Evolutionary conservation across 768 basidiomycete species (phyloP).

Genomic region (Amyloporia xantha): DNA sequence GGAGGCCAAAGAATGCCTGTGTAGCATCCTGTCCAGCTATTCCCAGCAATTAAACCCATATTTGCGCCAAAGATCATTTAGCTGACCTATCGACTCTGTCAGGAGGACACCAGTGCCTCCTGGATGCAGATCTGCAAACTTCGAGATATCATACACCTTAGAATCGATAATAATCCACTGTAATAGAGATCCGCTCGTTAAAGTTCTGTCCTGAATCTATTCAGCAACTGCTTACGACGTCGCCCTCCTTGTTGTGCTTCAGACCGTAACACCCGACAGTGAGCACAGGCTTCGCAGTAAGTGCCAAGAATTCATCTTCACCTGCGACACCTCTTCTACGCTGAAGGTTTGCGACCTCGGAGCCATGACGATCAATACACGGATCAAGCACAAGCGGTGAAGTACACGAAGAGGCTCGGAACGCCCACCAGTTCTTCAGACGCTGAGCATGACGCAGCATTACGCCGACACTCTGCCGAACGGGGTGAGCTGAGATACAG

Average conservation of each 20-base stretch:
- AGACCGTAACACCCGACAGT: not conserved
- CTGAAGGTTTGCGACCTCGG: not conserved
- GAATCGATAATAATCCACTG: conserved; percentile 82
- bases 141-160: conserved; percentile 75
- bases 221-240: conserved; percentile 49
- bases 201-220: not conserved
- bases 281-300: not conserved
- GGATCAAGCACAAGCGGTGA: too few relatives aligned
- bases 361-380: not conserved
- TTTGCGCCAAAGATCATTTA: not conserved
- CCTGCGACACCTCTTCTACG: not conserved
- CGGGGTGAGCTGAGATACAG: too few relatives aligned
- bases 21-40: conserved; percentile 72
- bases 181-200: not conserved
- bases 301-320: not conserved
- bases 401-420: too few relatives aligned
- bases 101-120: conserved; percentile 72
- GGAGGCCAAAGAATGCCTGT: conserved; percentile 77
- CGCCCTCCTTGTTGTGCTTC: conserved; percentile 84
- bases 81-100: conserved; percentile 54
- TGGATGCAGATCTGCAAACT: conserved; percentile 83
- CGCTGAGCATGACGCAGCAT: too few relatives aligned
- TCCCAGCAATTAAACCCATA: not conserved
- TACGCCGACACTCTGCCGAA: too few relatives aligned
- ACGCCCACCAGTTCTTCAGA: too few relatives aligned